Base-by-base conservation (phyloP, 495 filamentous ascomycete genomes). In the Daldinia loculata region DNA sequence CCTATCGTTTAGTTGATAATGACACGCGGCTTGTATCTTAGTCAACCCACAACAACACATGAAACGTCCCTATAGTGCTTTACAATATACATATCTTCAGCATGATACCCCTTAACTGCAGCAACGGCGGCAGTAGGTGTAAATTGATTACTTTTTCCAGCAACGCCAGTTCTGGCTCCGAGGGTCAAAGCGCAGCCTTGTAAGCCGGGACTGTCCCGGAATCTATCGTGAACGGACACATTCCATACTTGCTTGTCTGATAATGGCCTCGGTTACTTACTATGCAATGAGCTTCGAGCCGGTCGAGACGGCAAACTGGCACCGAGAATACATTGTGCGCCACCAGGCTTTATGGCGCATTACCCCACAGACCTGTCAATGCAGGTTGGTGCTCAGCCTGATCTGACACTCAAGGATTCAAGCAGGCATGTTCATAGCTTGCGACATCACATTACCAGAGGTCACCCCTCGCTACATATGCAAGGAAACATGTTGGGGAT, bases 321-420 rank as follows among this genome's bases (percentile, higher is more conserved):
- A 38, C 58, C 51, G 36, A 41, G 62, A 64, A 61, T 38, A 72
- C 61, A 52, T 61, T 69, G 65, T 64, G 41, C 70, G 66, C 57
- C 71, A 63, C 48, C 45, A 39, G 61, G 56, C 43, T 32, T 51
- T 55, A 67, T 61, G 66, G 67, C 71, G 60, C 63, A 67, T 71
- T 74, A 74, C 71, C 71, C 71, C 71, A 74, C 71, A 74, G 66
- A 73, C 43, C 60, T 74, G 67, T 64, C 67, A 67, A 74, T 70
- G 71, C 71, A 61, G 60, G 67, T 70, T 74, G 67, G 67, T 64
- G 58, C 56, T 70, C 61, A 55, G 58, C 67, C 60, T 63, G 66
- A 64, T 63, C 62, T 70, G 64, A 66, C 62, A 29, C 55, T 61
- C 66, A 52, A 36, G 66, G 63, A 48, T 63, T 63, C 52, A 19